Conservation (phyloP, 208 protist species). For the Trypanosoma boissoni region DNA sequence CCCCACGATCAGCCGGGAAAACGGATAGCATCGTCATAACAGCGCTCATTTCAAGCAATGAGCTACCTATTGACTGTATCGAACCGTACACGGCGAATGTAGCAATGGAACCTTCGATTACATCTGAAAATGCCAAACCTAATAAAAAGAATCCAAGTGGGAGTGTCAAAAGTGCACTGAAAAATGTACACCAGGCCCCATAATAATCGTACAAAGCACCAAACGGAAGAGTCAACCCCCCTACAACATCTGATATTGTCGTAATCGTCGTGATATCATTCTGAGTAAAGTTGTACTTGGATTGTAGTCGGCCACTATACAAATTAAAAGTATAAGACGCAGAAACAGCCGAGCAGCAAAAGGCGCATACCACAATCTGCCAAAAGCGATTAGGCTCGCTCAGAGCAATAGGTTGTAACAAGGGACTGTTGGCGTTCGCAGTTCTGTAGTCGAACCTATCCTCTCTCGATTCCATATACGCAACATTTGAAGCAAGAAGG, state of each 20-base stretch:
- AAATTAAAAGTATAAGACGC: conserved; percentile 74
- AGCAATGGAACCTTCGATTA: conserved; percentile 44
- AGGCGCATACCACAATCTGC: conserved; percentile 51
- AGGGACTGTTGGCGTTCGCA: no score
- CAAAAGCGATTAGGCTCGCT: conserved; percentile 62
- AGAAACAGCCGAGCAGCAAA: conserved; percentile 61
- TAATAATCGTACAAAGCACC: conserved; percentile 71
- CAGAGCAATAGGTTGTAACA: background rate
- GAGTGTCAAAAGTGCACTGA: conserved; percentile 44
- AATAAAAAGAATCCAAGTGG: conserved; percentile 52
- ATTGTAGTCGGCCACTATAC: conserved; percentile 64
- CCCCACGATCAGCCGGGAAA: conserved; percentile 73
- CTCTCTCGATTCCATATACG: background rate
- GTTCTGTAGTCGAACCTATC: no score
- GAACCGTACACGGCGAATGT: conserved; percentile 55
- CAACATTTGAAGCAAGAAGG: background rate
- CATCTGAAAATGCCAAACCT: conserved; percentile 55
- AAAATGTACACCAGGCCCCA: conserved; percentile 63
- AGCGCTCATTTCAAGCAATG: conserved; percentile 65
- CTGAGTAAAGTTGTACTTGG: conserved; percentile 71
- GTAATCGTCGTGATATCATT: conserved; percentile 73
- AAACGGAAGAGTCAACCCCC: conserved; percentile 55
- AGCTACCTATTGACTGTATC: conserved; percentile 41
- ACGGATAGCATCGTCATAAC: conserved; percentile 80
- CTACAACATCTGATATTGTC: conserved; percentile 41